phyloP scores from a whole-genome alignment of 768 basidiomycete species.

The Chlorophyllum brunneum region DNA sequence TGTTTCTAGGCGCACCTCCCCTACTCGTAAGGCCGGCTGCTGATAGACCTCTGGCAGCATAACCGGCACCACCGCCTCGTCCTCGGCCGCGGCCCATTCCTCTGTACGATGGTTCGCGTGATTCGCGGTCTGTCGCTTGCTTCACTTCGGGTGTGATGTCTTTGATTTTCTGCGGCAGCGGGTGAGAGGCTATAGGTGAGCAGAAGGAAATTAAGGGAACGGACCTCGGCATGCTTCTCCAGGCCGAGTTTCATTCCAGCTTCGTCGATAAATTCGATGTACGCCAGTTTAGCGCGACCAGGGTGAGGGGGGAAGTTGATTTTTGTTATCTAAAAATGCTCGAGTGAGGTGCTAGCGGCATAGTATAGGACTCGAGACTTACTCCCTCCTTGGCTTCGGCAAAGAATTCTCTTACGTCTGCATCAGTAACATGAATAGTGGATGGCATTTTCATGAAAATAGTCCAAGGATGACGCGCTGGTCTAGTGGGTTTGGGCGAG shows the following conservation, averaged over 20 bases:
- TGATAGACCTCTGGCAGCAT: slow-evolving; percentile 61
- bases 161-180: slow-evolving; percentile 55
- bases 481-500: slow-evolving; percentile 66
- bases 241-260: slow-evolving; percentile 79
- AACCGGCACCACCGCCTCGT: slow-evolving; percentile 54
- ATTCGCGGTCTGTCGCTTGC: slow-evolving; percentile 60
- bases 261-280: slow-evolving; percentile 89
- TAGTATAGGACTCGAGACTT: slow-evolving; percentile 23
- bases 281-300: slow-evolving; percentile 63
- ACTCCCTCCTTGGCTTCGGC: slow-evolving; percentile 67
- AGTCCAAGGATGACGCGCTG: slow-evolving; percentile 76
- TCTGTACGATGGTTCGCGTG: slow-evolving; percentile 31
- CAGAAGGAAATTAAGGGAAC: slow-evolving; percentile 18
- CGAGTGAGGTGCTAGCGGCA: slow-evolving; percentile 3
- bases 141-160: slow-evolving; percentile 64
- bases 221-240: slow-evolving; percentile 69
- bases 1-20: slow-evolving; percentile 9
- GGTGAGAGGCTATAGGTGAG: slow-evolving; percentile 11
- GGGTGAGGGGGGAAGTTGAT: slow-evolving; percentile 53
- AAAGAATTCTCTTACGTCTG: slow-evolving; percentile 74
- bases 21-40: slow-evolving; percentile 63
- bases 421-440: slow-evolving; percentile 47
- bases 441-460: slow-evolving; percentile 70
- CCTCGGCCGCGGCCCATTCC: slow-evolving; percentile 29
- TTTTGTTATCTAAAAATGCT: slow-evolving; percentile 54